Conservation (phyloP, 805 yeast genomes). For the Ogataea trehaloabstinens region DNA sequence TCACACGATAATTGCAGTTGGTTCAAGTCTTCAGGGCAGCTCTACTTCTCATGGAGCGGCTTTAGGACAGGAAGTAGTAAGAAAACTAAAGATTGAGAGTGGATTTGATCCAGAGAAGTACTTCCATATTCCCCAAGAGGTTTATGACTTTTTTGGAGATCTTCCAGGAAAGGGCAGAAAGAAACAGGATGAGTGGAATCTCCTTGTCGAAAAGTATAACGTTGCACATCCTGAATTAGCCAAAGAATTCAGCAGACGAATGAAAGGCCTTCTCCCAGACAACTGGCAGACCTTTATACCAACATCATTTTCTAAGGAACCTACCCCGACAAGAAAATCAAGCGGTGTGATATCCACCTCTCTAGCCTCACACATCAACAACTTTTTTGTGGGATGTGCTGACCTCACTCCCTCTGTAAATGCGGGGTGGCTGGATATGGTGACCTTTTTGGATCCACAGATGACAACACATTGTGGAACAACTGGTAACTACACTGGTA, state of each 20-base stretch:
- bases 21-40: slow-evolving; percentile 81
- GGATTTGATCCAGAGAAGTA: slow-evolving; percentile 85
- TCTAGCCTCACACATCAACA: slow-evolving; percentile 60
- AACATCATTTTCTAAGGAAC: slow-evolving; percentile 71
- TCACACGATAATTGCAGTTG: slow-evolving; percentile 90
- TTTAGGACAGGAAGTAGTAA: slow-evolving; percentile 86
- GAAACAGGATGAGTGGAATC: slow-evolving; percentile 72
- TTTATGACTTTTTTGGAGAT: slow-evolving; percentile 62
- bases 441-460: slow-evolving; percentile 87
- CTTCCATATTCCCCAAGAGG: too few species aligned
- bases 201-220: slow-evolving; percentile 55
- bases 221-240: slow-evolving; percentile 72
- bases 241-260: slow-evolving; percentile 75
- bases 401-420: slow-evolving; percentile 90
- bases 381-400: slow-evolving; percentile 89
- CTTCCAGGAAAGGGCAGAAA: slow-evolving; percentile 59
- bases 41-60: slow-evolving; percentile 96
- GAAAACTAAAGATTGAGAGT: slow-evolving; percentile 72
- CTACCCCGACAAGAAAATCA: slow-evolving; percentile 91
- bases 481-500: slow-evolving; percentile 82
- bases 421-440: slow-evolving; percentile 79
- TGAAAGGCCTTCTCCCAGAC: slow-evolving; percentile 71
- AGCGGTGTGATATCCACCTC: slow-evolving; percentile 75
- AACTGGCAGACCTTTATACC: slow-evolving; percentile 84
- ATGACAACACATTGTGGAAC: slow-evolving; percentile 44